phyloP scores from a whole-genome alignment of 805 yeast genomes.

The Ogataea degrootiae region DNA sequence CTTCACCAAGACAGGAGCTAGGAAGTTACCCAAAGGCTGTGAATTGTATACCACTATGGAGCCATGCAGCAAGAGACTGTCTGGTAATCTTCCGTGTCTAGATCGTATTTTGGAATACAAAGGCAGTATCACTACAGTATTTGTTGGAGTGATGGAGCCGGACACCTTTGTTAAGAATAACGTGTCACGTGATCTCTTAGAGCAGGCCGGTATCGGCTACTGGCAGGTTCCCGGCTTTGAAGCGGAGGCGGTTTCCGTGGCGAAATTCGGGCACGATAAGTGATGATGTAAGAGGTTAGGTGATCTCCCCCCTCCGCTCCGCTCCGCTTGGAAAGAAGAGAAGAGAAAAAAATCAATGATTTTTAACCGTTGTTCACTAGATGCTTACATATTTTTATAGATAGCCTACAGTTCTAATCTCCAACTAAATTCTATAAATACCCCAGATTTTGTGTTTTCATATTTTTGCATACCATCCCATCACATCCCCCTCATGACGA shows the following conservation, averaged over 20 bases:
- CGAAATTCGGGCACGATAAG: conserved; percentile 70
- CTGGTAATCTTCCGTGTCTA: conserved; percentile 87
- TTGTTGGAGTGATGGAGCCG: conserved; percentile 92
- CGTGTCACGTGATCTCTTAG: conserved; percentile 52
- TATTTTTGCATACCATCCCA: no score
- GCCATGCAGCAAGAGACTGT: conserved; percentile 84
- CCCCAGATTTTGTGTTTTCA: no score
- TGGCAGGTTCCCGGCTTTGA: conserved; percentile 82
- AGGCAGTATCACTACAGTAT: conserved; percentile 59
- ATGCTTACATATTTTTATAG: no score
- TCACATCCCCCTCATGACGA: no score
- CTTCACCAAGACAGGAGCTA: conserved; percentile 32
- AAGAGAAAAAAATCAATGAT: no score
- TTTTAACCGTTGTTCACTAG: no score
- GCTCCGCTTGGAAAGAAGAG: no score
- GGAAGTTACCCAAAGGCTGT: conserved; percentile 64
- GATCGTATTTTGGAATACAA: conserved; percentile 61
- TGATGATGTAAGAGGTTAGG: conserved; percentile 18
- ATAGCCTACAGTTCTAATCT: no score
- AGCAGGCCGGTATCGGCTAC: conserved; percentile 59
- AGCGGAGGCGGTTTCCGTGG: conserved; percentile 44
- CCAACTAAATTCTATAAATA: no score
- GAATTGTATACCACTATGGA: conserved; percentile 95
- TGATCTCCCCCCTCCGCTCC: no score
- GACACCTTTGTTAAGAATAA: conserved; percentile 81